Evolutionary conservation across 257 asterid species (phyloP).

Genomic region (Avicennia marina): DNA sequence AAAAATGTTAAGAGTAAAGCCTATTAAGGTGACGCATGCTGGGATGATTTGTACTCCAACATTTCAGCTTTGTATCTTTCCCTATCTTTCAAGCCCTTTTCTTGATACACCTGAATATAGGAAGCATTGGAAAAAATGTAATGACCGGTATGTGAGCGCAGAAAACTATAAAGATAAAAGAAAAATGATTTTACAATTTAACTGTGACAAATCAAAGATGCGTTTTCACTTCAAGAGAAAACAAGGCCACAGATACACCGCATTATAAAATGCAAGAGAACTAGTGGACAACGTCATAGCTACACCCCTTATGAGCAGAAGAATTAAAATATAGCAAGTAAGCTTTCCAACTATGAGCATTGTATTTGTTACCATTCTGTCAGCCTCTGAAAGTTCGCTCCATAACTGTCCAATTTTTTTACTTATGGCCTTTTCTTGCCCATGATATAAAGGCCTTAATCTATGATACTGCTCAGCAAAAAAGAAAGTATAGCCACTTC

Average conservation of each 20-base stretch:
- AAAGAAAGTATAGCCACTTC: conserved; percentile 89
- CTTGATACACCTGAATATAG: conserved; percentile 75
- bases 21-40: conserved; percentile 26
- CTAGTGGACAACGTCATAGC: too few species aligned
- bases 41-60: conserved; percentile 69
- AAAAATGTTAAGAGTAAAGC: too few species aligned
- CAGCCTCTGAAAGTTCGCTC: conserved; percentile 74
- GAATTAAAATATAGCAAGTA: background rate
- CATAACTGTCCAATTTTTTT: conserved; percentile 75
- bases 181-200: background rate
- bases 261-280: too few species aligned
- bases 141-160: background rate
- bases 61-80: conserved; percentile 83
- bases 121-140: background rate
- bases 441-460: conserved; percentile 73
- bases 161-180: background rate
- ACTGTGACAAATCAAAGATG: background rate
- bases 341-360: background rate
- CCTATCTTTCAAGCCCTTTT: conserved; percentile 72
- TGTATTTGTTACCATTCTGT: conserved; percentile 56
- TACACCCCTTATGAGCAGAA: background rate
- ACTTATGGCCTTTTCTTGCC: conserved; percentile 81
- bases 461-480: conserved; percentile 80
- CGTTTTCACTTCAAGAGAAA: background rate
- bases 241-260: background rate